Evolutionary conservation across 148 eudicot genomes (phyloP), one percentile per base, ranked within the genome.

Genomic region (Selenicereus undatus): DNA sequence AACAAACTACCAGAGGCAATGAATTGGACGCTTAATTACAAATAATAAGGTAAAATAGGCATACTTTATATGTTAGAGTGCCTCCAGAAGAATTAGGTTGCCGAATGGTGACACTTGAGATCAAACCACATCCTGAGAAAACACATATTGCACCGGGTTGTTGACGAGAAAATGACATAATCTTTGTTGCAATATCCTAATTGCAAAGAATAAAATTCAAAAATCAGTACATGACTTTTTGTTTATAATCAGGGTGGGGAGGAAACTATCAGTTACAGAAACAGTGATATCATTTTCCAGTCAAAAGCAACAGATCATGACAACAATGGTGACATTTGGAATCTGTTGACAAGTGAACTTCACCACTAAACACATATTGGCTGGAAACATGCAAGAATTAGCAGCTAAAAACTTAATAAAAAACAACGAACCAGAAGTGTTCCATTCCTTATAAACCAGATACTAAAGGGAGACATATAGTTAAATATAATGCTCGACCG

Each of bases 51-150:
- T 54, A 65, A 78, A 78, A 72, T 26, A 29, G 36, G 69, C 86
- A 62, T 78, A 95, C 98, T 92, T 95, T 93, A 60, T 95, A 95
- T 12, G 98, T 93, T 76, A 93, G 86, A 77, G 94, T 90, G 79
- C 96, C 96, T 68, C 97, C 98, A 50, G 89, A 91, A 81, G 93
- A 89, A 82, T 87, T 85, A 39, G 92, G 86, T 86, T 93, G 97
- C 51, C 92, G 96, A 78, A 95, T 92, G 24, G 97, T 95, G 77
- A 91, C 98, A 81, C 89, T 91, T 66, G 98, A 91, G 81, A 95
- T 87, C 7, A 94, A 78, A 85, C 98, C 98, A 85, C 87, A 89
- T 75, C 96, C 98, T 9, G 97, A 88, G 24, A 95, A 89, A 82
- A 95, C 64, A 60, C 96, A 93, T 71, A 93, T 89, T 42, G 96